Evolutionary conservation across 73 alveolate species (phyloP), one percentile per base, ranked within the genome.

Genomic region (Breviolum minutum): DNA sequence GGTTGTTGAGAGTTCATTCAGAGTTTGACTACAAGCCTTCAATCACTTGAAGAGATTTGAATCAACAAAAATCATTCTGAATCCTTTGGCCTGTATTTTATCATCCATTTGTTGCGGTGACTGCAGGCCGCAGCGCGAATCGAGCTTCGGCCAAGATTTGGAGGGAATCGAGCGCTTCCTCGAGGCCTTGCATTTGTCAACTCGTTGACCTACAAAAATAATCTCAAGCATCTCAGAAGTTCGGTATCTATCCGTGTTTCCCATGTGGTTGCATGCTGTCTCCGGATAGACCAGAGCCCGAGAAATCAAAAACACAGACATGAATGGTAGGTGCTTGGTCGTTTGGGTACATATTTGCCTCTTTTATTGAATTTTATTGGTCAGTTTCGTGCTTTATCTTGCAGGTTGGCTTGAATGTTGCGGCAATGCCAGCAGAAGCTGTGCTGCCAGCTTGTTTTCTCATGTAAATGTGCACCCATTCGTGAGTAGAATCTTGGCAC

Each of bases 361-460:
- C 54, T 40, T 40, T 40, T 40, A 17, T 68, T 14, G 77, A 2
- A 0, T 40, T 40, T 40, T 40, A 17, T 68, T 14, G 77, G 17
- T 68, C 77, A 14, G 77, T 22, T 68, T 68, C 5, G 54, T 68
- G n/a, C 77, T 14, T 68, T 14, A 22, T 4, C 87, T 7, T 40
- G 9, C 90, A 81, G 90, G 90, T 81, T 81, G 90, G 90, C 12
- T 48, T 81, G 60, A 81, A 81, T 48, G 90, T 81, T 10, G 90
- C 90, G 17, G 90, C 90, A 12, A 81, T 81, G 90, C 90, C 90
- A 54, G 90, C 68, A 54, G 90, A 81, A 81, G 90, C 90, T 12
- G 90, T 81, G 66, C 90, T 48, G 90, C 90, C 32, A 16, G 87
- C 71, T 17, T 11, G 40, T 48, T 40, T 79, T 79, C n/a, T 62